These are phyloP conservation scores for Syzygium syzygioides DNA, from an alignment of 441 rosid species.

Conservation along the genomic window DNA sequence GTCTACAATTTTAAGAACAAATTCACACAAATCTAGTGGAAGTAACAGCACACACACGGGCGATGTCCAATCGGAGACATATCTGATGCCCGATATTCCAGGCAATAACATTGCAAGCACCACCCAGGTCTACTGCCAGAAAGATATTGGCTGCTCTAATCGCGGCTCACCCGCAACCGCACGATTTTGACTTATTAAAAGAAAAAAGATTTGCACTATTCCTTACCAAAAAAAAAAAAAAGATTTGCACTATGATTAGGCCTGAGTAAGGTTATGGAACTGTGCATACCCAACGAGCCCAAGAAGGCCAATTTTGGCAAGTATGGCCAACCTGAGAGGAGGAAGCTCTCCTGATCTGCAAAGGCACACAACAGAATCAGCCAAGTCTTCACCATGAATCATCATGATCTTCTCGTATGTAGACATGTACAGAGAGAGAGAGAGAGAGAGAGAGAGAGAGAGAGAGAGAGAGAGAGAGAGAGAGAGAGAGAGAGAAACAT, in stretches of 20 bases:
- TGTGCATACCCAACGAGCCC: background rate
- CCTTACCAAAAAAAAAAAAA: too few species aligned
- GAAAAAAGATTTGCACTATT: background rate
- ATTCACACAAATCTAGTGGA: background rate
- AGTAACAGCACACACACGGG: background rate
- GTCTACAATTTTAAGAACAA: background rate
- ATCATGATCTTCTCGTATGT: background rate
- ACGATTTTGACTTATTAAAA: background rate
- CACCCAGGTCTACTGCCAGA: background rate
- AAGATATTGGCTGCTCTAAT: background rate
- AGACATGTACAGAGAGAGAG: background rate
- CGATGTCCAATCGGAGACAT: background rate
- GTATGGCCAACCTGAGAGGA: background rate
- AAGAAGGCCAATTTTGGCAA: background rate
- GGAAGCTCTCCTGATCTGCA: background rate
- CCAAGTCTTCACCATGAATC: background rate
- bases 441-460: background rate
- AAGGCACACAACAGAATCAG: background rate
- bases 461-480: background rate
- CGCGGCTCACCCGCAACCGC: too few species aligned
- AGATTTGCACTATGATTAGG: background rate
- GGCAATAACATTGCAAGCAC: background rate
- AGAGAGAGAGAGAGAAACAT: background rate
- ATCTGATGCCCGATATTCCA: background rate
- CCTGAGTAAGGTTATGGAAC: background rate